Evolutionary conservation across 306 rosid species (phyloP), one percentile per base, ranked within the genome.

Genomic region (Purshia tridentata): DNA sequence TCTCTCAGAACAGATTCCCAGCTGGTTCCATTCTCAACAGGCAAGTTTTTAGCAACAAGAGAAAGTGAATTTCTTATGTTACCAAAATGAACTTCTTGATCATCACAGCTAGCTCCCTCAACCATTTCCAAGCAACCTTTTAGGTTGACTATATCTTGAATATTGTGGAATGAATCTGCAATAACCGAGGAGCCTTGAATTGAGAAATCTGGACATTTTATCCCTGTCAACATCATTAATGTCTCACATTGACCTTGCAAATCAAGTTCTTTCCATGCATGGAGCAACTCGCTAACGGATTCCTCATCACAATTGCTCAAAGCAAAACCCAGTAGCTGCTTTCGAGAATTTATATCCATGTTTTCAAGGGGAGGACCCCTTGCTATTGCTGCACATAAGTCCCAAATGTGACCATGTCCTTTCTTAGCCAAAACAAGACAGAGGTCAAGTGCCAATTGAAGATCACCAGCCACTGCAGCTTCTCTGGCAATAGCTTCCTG

Each of bases 391-490:
- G 99, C 95, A 81, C 97, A 94, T 70, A 94, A 88, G 78, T 94
- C 99, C 99, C 99, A 94, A 72, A 91, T 73, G 65, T 72, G 79
- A 80, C 99, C 99, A 74, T 91, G 97, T 73, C 97, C 97, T 67
- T 91, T 91, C 83, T 83, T 83, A 50, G 89, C 83, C 87, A 94
- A 88, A 87, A 83, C 89, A 85, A 91, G 90, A 83, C 97, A 94
- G 72, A 94, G 96, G 83, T 91, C 99, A 84, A 91, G 91, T 72
- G 99, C 96, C 86, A 94, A 72, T 77, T 94, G 99, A 69, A 94
- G 88, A 91, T 94, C 99, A 73, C 98, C 97, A 77, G 99, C 95
- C 84, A 91, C 96, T 23, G 99, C 99, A 81, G 99, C 99, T 84
- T 94, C 99, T 90, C 99, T 86, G 71, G 99, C 99, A 80, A 91